Conservation (phyloP, 2,329 filamentous ascomycete species). For the Aspergillus arachidicola region DNA sequence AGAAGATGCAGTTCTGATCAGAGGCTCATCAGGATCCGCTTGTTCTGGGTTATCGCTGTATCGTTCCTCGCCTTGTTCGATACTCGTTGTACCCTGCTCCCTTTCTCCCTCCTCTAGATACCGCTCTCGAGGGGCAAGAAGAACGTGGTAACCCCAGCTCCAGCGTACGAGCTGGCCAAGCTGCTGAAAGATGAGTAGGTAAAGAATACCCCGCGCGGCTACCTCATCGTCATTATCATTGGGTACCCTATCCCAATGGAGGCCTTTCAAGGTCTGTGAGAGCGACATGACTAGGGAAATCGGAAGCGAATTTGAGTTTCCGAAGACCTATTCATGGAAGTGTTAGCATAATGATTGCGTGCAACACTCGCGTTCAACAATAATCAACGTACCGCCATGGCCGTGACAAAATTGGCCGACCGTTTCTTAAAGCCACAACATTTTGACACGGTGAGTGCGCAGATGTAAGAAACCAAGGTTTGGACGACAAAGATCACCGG, state of each 20-base stretch:
- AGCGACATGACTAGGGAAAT: slow-evolving; percentile 95
- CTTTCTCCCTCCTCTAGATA: slow-evolving; percentile 48
- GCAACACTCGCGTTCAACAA: too few species aligned
- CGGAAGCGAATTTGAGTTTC: slow-evolving; percentile 96
- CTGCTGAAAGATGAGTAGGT: slow-evolving; percentile 96
- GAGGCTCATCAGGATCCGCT: slow-evolving; percentile 39
- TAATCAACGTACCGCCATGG: slow-evolving; percentile 72
- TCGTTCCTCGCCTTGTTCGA: slow-evolving; percentile 43
- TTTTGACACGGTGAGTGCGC: slow-evolving; percentile 70
- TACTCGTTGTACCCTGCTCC: slow-evolving; percentile 34
- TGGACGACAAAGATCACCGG: slow-evolving; percentile 92
- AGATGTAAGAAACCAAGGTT: slow-evolving; percentile 81
- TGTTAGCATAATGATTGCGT: not conserved
- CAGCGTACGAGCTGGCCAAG: slow-evolving; percentile 92
- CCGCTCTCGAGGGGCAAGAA: slow-evolving; percentile 79
- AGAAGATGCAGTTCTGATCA: slow-evolving; percentile 36
- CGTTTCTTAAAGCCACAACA: slow-evolving; percentile 80
- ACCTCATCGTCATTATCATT: slow-evolving; percentile 96
- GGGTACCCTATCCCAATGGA: slow-evolving; percentile 90
- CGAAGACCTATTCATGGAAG: slow-evolving; percentile 67
- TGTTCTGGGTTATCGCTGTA: slow-evolving; percentile 46
- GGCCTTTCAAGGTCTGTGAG: slow-evolving; percentile 84
- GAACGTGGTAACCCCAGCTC: slow-evolving; percentile 97
- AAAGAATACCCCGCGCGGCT: slow-evolving; percentile 88
- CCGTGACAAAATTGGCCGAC: slow-evolving; percentile 89